Conservation (phyloP, 1,284 basidiomycete genomes). For the Serendipita sp. region DNA sequence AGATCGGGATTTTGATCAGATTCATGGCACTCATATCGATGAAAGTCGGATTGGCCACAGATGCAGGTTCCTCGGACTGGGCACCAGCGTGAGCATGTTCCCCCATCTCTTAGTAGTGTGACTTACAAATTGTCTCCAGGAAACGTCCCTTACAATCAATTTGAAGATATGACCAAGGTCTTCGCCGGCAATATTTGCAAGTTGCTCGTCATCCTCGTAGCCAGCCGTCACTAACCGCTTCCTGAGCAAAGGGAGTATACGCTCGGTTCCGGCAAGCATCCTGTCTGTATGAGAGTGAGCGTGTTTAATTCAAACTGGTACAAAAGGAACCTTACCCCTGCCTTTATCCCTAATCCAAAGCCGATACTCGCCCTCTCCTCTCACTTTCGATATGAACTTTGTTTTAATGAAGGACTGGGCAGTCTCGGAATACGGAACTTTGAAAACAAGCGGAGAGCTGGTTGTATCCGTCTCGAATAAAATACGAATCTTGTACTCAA, state of each 20-base stretch:
- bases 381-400: background rate
- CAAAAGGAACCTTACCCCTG: conserved; percentile 41
- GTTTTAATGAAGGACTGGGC: background rate
- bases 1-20: conserved; percentile 81
- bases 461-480: background rate
- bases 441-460: background rate
- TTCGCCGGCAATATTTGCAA: conserved; percentile 69
- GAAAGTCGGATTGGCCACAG: background rate
- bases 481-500: conserved; percentile 2
- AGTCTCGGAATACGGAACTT: background rate
- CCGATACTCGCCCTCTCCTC: conserved; percentile 16
- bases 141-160: background rate
- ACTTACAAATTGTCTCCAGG: background rate
- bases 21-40: conserved; percentile 54
- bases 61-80: background rate
- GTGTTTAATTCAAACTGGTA: conserved; percentile 1
- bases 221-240: conserved; percentile 75
- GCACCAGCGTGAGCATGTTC: background rate
- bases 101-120: background rate
- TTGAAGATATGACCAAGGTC: conserved; percentile 39
- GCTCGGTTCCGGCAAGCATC: conserved; percentile 1
- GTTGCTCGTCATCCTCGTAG: conserved; percentile 65
- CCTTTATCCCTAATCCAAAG: conserved; percentile 75
- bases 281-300: background rate
- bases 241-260: background rate